phyloP scores from a whole-genome alignment of 176 grass and related monocot species.

The Carex cristatella region DNA sequence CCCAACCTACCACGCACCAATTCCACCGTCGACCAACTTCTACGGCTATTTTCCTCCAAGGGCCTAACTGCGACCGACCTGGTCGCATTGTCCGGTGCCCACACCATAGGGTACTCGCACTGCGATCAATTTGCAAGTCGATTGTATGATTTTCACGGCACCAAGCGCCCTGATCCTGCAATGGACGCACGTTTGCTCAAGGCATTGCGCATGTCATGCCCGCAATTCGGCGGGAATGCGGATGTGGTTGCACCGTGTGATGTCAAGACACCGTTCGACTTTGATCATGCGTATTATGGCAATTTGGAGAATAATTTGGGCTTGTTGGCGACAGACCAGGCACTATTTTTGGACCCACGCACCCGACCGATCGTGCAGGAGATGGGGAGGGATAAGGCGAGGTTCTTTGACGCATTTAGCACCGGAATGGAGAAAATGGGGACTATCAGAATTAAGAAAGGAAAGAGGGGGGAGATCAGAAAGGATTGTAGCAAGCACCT shows the following conservation, averaged over 20 bases:
- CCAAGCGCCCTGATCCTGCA: conserved; percentile 39
- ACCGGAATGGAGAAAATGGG: conserved; percentile 76
- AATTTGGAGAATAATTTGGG: conserved; percentile 72
- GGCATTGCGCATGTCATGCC: conserved; percentile 70
- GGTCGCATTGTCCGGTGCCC: conserved; percentile 32
- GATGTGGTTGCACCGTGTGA: conserved; percentile 61
- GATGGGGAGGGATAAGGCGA: conserved; percentile 43
- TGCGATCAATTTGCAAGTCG: conserved; percentile 54
- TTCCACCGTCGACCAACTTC: conserved; percentile 68
- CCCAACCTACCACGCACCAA: conserved; percentile 68
- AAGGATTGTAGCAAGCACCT: conserved; percentile 62
- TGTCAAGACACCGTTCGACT: conserved; percentile 65
- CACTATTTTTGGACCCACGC: conserved; percentile 48
- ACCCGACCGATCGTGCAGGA: conserved; percentile 55
- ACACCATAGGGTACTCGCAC: conserved; percentile 89
- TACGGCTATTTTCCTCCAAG: conserved; percentile 73
- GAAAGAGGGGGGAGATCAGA: conserved; percentile 70
- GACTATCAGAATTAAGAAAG: conserved; percentile 72
- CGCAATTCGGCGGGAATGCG: conserved; percentile 39
- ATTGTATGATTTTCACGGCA: conserved; percentile 50
- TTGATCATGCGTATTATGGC: conserved; percentile 58
- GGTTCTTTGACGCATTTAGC: conserved; percentile 61
- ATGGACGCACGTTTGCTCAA: conserved; percentile 79
- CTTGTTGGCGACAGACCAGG: conserved; percentile 75
- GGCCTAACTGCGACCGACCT: conserved; percentile 28